A percentile compares a stretch with the other conserved stretches of the same genome.
phyloP scores from a whole-genome alignment of 228 moss, liverwort and hornwort genomes.

The Sphagnum fallax region DNA sequence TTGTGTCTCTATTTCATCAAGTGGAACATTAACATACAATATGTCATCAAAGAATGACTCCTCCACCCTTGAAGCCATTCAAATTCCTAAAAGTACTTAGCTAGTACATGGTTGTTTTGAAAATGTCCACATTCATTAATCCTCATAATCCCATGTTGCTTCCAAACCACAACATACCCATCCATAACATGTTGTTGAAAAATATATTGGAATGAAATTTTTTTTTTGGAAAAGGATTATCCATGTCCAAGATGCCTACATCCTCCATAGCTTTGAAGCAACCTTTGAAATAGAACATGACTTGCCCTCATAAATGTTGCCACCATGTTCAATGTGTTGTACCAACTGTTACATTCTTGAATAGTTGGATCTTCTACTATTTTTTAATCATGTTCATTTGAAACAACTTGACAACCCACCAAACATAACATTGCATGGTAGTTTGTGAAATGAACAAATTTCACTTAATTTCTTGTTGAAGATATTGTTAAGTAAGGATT shows the following conservation, averaged over 20 bases:
- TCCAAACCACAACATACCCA: neutral
- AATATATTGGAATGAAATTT: neutral
- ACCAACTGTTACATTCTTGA: neutral
- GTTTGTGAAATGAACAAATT: neutral
- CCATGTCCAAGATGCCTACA: neutral
- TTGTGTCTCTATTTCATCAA: neutral
- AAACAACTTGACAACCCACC: neutral
- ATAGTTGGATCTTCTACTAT: too few species aligned
- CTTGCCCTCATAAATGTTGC: neutral
- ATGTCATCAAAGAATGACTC: neutral
- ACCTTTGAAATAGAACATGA: neutral
- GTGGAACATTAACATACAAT: neutral
- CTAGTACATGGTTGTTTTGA: neutral
- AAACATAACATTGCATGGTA: neutral
- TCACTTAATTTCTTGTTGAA: neutral
- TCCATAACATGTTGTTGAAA: neutral
- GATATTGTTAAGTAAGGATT: neutral
- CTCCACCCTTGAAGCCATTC: neutral
- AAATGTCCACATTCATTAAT: neutral
- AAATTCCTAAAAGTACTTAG: neutral
- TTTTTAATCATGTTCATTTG: too few species aligned
- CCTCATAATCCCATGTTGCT: neutral
- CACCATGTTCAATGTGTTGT: neutral
- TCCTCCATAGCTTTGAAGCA: neutral
- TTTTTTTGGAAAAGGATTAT: neutral